phyloP scores from a whole-genome alignment of 177 flowering plant species.

The Vitis hybrid region DNA sequence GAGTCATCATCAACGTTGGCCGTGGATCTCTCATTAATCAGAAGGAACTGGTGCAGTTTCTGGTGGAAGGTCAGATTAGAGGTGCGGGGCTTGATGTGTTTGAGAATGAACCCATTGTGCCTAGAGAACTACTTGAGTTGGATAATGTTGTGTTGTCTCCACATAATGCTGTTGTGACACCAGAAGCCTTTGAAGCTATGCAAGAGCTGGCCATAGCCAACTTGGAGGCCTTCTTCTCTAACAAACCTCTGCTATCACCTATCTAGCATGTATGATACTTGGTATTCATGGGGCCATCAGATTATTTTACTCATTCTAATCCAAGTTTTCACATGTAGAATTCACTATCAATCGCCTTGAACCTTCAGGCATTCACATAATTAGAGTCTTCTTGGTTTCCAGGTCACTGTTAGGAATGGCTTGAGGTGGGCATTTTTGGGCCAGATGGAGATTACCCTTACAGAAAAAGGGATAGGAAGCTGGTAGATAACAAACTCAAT shows the following conservation, averaged over 20 bases:
- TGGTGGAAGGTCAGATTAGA: slow-evolving; percentile 37
- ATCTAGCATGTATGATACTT: no score
- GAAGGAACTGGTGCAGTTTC: slow-evolving; percentile 33
- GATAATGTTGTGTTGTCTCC: slow-evolving; percentile 58
- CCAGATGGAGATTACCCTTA: no score
- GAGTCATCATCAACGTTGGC: slow-evolving; percentile 46
- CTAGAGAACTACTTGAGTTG: slow-evolving; percentile 32
- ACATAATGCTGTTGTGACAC: slow-evolving; percentile 33
- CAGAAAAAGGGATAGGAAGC: no score
- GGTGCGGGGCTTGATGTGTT: slow-evolving; percentile 59
- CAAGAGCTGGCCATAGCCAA: slow-evolving; percentile 25
- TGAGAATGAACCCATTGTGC: slow-evolving; percentile 45
- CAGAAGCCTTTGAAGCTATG: slow-evolving; percentile 25
- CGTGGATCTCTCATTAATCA: slow-evolving; percentile 47
- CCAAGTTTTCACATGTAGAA: no score
- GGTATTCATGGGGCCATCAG: no score
- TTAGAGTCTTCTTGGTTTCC: no score
- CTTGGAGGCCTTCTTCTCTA: slow-evolving; percentile 40
- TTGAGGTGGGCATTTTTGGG: no score
- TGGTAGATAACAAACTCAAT: no score
- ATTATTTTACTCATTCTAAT: no score
- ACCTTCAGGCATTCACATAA: no score
- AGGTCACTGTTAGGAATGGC: no score
- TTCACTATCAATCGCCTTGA: no score
- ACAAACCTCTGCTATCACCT: slow-evolving; percentile 27